Conservation (phyloP, 768 basidiomycete species). For the Termitomyces sp. region DNA sequence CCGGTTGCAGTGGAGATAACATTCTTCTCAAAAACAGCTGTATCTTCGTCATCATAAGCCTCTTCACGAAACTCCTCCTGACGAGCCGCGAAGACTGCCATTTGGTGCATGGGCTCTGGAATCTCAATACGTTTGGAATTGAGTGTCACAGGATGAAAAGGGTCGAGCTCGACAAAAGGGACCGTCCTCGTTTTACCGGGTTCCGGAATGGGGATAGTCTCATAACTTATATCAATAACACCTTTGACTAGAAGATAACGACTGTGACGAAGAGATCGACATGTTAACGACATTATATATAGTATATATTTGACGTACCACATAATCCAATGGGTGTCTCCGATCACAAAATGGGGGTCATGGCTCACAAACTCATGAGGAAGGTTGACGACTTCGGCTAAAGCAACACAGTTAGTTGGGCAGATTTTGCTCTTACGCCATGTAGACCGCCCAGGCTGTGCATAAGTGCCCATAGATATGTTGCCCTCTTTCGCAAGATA, state of each 20-base stretch:
- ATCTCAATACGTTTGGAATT: slow-evolving; percentile 36
- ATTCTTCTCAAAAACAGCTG: slow-evolving; percentile 14
- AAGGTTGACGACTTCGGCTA: slow-evolving; percentile 66
- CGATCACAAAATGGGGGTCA: slow-evolving; percentile 54
- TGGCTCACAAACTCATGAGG: slow-evolving; percentile 50
- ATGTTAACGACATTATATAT: not conserved
- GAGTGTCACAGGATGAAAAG: slow-evolving; percentile 2
- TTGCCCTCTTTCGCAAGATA: slow-evolving; percentile 61
- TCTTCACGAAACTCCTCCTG: slow-evolving; percentile 37
- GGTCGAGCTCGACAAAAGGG: slow-evolving; percentile 49
- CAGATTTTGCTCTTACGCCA: slow-evolving; percentile 52
- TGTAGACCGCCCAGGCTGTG: slow-evolving; percentile 22
- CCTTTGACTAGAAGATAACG: slow-evolving; percentile 61
- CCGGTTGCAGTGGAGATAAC: slow-evolving; percentile 11
- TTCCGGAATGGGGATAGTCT: slow-evolving; percentile 5
- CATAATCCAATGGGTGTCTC: slow-evolving; percentile 67
- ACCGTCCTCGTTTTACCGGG: slow-evolving; percentile 14
- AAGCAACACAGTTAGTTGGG: slow-evolving; percentile 48
- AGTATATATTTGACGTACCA: slow-evolving; percentile 38
- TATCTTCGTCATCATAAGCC: slow-evolving; percentile 48
- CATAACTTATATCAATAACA: slow-evolving; percentile 1
- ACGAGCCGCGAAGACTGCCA: slow-evolving; percentile 45
- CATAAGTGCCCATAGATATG: slow-evolving; percentile 44
- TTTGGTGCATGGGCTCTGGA: slow-evolving; percentile 53
- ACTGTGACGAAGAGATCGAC: slow-evolving; percentile 24